Evolutionary conservation across 441 rosid species (phyloP).

Genomic region (Kokia cookei): DNA sequence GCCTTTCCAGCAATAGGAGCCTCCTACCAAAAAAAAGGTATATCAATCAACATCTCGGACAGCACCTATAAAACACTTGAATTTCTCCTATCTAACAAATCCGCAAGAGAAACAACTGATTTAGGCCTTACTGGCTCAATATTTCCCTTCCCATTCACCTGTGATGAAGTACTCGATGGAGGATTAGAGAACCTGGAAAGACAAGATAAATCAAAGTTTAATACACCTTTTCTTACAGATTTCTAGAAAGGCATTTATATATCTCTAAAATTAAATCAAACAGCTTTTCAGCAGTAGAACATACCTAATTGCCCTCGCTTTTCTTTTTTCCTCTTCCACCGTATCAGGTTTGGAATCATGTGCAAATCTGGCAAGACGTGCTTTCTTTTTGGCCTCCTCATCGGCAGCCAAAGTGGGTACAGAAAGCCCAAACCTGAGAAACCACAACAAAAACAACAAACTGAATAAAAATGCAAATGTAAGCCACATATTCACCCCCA

Average conservation of each 20-base stretch:
- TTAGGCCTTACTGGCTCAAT: conserved; percentile 40
- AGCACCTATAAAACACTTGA: background rate
- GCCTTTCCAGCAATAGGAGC: conserved; percentile 65
- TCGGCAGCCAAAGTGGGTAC: conserved; percentile 35
- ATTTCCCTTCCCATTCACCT: conserved; percentile 45
- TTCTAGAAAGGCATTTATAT: background rate
- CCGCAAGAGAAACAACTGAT: background rate
- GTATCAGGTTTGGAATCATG: conserved; percentile 35
- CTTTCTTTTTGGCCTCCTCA: conserved; percentile 83
- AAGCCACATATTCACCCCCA: background rate
- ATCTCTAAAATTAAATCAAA: background rate
- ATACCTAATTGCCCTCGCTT: conserved; percentile 79
- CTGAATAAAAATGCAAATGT: background rate
- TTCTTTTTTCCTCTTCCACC: conserved; percentile 73
- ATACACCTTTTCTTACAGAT: background rate
- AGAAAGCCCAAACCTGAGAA: conserved; percentile 70
- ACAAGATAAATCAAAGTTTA: background rate
- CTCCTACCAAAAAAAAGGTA: conserved; percentile 30
- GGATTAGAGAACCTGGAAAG: conserved; percentile 59
- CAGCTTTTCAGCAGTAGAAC: background rate
- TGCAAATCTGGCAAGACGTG: conserved; percentile 76
- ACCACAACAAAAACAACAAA: background rate
- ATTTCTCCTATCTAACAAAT: background rate
- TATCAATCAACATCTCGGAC: conserved; percentile 10
- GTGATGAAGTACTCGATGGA: conserved; percentile 37